These are phyloP conservation scores for Phytophthora sp. DNA, from an alignment of 352 stramenopile species.

Conservation along the genomic window DNA sequence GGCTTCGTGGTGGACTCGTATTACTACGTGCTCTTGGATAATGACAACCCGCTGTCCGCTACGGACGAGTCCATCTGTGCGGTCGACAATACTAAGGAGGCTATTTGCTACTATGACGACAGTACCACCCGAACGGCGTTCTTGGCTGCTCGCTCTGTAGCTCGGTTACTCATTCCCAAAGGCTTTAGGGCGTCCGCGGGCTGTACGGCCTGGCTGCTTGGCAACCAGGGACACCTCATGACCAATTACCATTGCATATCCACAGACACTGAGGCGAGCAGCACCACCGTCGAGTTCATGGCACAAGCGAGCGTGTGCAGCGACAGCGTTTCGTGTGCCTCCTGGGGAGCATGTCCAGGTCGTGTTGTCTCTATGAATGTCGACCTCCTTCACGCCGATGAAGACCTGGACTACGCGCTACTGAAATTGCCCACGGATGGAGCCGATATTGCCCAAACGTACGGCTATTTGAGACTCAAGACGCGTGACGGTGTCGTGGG, in stretches of 20 bases:
- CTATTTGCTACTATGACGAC: conserved; percentile 58
- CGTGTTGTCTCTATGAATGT: conserved; percentile 50
- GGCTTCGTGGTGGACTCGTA: conserved; percentile 65
- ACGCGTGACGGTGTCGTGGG: conserved; percentile 32
- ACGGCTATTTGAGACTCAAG: conserved; percentile 67
- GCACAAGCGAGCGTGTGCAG: conserved; percentile 49
- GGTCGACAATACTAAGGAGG: conserved; percentile 65
- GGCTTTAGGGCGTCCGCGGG: conserved; percentile 32
- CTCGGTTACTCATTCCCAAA: conserved; percentile 59
- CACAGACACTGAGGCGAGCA: conserved; percentile 40
- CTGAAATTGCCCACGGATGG: conserved; percentile 49
- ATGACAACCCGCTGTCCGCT: conserved; percentile 45
- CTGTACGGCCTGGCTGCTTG: conserved; percentile 71
- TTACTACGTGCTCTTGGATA: conserved; percentile 51
- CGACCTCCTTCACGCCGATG: conserved; percentile 52
- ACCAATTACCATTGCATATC: conserved; percentile 82
- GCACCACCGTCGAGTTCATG: conserved; percentile 69
- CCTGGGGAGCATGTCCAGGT: conserved; percentile 51
- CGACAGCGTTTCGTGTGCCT: conserved; percentile 37
- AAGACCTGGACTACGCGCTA: conserved; percentile 66
- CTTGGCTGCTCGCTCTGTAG: conserved; percentile 51
- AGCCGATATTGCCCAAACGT: conserved; percentile 45
- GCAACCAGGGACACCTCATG: conserved; percentile 63
- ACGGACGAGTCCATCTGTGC: conserved; percentile 58
- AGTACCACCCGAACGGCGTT: conserved; percentile 38